Evolutionary conservation across 768 basidiomycete species (phyloP).

Genomic region (Sporobolomyces pararoseus): DNA sequence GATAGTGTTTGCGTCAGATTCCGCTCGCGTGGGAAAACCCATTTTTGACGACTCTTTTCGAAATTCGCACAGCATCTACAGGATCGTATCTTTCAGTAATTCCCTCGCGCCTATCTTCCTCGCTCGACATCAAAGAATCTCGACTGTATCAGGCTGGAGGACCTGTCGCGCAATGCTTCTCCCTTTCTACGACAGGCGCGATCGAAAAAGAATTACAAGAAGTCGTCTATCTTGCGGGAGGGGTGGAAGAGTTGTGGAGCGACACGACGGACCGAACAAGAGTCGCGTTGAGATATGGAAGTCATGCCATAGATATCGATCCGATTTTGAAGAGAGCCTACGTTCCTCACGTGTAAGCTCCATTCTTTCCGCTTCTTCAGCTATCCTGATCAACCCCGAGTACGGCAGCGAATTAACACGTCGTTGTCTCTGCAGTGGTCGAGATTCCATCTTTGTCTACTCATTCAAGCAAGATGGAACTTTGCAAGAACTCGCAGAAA

Average conservation of each 20-base stretch:
- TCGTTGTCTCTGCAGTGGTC: too few relatives aligned
- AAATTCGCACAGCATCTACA: constrained; percentile 45
- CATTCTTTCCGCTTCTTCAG: background rate
- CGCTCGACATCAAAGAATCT: background rate
- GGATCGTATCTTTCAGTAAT: constrained; percentile 45
- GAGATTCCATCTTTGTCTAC: constrained; percentile 44
- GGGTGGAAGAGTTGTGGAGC: constrained; percentile 34
- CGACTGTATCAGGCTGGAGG: constrained; percentile 46
- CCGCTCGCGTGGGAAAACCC: background rate
- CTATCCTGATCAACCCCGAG: background rate
- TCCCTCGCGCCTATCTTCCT: constrained; percentile 3
- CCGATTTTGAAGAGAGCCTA: constrained; percentile 33
- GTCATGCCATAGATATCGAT: constrained; percentile 45
- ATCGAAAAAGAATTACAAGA: constrained; percentile 45
- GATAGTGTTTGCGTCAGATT: background rate
- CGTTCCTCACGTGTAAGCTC: constrained; percentile 46
- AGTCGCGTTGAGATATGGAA: constrained; percentile 46
- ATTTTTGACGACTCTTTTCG: too few relatives aligned
- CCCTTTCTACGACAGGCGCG: constrained; percentile 23
- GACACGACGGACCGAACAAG: constrained; percentile 44
- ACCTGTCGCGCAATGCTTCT: constrained; percentile 45
- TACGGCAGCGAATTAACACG: too few relatives aligned
- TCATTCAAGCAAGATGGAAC: constrained; percentile 38
- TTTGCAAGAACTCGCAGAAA: constrained; percentile 33
- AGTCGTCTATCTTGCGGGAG: constrained; percentile 42